phyloP scores from a whole-genome alignment of 116 monocot species.

The Zostera marina region DNA sequence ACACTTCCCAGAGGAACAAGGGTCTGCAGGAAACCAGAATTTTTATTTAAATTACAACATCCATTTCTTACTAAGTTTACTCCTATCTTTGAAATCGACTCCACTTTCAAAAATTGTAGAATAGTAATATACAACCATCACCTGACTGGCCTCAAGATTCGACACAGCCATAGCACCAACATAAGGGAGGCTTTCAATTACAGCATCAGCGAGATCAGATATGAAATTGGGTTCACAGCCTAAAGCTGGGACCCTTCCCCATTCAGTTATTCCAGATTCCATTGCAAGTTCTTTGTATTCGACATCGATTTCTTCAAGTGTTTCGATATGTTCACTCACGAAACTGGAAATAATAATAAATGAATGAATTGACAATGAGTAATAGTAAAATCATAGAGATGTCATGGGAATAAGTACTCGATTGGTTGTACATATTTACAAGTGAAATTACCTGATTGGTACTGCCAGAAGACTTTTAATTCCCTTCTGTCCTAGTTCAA shows the following conservation, averaged over 20 bases:
- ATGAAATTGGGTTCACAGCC: slow-evolving; percentile 83
- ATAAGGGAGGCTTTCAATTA: slow-evolving; percentile 83
- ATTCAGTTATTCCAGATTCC: slow-evolving; percentile 47
- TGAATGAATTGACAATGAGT: neutral
- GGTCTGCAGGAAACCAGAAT: slow-evolving; percentile 30
- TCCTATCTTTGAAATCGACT: neutral
- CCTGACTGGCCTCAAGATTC: slow-evolving; percentile 93
- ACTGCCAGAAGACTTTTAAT: slow-evolving; percentile 86
- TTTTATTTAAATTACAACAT: neutral
- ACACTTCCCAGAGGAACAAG: slow-evolving; percentile 91
- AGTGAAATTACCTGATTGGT: slow-evolving; percentile 52
- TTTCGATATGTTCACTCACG: slow-evolving; percentile 98
- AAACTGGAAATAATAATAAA: slow-evolving; percentile 29
- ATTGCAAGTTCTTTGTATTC: slow-evolving; percentile 74
- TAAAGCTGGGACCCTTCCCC: slow-evolving; percentile 88
- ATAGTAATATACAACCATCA: slow-evolving; percentile 7
- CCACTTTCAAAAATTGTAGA: neutral
- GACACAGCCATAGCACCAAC: slow-evolving; percentile 84
- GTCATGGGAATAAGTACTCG: neutral
- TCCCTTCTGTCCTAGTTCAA: slow-evolving; percentile 78
- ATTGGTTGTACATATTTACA: neutral
- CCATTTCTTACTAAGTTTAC: neutral
- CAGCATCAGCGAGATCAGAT: slow-evolving; percentile 85
- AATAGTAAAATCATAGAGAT: neutral
- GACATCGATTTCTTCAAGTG: slow-evolving; percentile 84